phyloP scores from a whole-genome alignment of 345 rosid genomes.

The Eucalyptus viminalis region DNA sequence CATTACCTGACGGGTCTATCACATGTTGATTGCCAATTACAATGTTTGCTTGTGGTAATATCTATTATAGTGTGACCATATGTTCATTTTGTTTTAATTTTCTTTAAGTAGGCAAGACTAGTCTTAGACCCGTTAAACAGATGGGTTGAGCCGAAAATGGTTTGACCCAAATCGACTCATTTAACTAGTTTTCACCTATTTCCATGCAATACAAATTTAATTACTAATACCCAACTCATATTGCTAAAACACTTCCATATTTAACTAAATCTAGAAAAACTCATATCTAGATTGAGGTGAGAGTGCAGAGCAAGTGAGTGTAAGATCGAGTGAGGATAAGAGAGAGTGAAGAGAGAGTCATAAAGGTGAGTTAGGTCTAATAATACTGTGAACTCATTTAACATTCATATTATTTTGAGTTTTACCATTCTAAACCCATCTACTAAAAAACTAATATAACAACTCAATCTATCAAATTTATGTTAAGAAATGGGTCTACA shows the following conservation, averaged over 20 bases:
- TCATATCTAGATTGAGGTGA: neutral
- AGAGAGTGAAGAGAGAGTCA: too few relatives aligned
- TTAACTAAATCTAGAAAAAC: too few relatives aligned
- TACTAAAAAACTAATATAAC: neutral
- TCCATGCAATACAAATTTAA: too few relatives aligned
- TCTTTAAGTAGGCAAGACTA: neutral
- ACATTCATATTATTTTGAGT: neutral
- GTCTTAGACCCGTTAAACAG: neutral
- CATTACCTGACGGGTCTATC: neutral
- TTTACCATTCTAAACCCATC: neutral
- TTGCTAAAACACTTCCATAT: neutral
- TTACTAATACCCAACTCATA: neutral
- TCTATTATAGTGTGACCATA: neutral
- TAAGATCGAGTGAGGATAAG: too few relatives aligned
- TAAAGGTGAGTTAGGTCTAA: too few relatives aligned
- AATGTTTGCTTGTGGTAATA: neutral
- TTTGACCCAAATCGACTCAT: neutral
- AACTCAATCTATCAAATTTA: neutral
- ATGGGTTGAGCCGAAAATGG: too few relatives aligned
- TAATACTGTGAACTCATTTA: too few relatives aligned
- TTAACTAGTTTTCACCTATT: too few relatives aligned
- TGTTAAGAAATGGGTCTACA: neutral
- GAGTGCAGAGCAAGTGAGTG: rapidly evolving
- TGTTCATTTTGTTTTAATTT: neutral
- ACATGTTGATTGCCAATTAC: neutral